Evolutionary conservation across 140 eudicot genomes (phyloP).

Genomic region (Flaveria floridana): DNA sequence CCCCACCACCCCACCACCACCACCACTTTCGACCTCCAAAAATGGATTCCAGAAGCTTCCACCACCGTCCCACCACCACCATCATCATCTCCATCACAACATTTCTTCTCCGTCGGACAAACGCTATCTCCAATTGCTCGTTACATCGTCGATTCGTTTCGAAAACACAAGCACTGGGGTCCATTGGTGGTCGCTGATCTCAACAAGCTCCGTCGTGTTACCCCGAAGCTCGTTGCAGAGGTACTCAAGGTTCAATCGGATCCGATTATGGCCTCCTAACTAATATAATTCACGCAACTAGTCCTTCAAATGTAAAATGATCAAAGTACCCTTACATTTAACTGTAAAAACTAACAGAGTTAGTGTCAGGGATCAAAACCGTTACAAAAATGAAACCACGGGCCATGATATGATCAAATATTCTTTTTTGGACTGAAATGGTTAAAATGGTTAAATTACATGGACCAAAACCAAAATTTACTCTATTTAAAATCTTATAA

Average conservation of each 20-base stretch:
- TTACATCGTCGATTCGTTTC: slow-evolving; percentile 73
- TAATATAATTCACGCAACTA: no score
- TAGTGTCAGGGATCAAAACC: no score
- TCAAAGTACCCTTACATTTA: no score
- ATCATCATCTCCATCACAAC: slow-evolving; percentile 44
- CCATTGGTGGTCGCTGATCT: slow-evolving; percentile 70
- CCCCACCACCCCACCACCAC: slow-evolving; percentile 33
- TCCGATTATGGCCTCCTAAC: slow-evolving; percentile 58
- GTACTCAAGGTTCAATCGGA: slow-evolving; percentile 72
- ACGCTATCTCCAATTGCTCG: slow-evolving; percentile 81
- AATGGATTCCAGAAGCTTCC: slow-evolving; percentile 46
- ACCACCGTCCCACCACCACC: slow-evolving; percentile 15
- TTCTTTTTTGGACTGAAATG: no score
- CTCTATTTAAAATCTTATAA: no score
- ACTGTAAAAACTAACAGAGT: no score
- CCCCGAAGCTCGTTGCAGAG: slow-evolving; percentile 77
- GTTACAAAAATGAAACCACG: no score
- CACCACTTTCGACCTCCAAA: slow-evolving; percentile 35
- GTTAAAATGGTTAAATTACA: no score
- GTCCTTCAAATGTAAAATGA: no score
- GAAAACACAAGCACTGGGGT: slow-evolving; percentile 72
- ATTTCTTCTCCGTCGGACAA: slow-evolving; percentile 61
- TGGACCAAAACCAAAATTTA: no score
- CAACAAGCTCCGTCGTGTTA: slow-evolving; percentile 79
- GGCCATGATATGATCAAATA: no score